Conservation (phyloP, 441 rosid genomes). For the Cnidoscolus chayamansa region DNA sequence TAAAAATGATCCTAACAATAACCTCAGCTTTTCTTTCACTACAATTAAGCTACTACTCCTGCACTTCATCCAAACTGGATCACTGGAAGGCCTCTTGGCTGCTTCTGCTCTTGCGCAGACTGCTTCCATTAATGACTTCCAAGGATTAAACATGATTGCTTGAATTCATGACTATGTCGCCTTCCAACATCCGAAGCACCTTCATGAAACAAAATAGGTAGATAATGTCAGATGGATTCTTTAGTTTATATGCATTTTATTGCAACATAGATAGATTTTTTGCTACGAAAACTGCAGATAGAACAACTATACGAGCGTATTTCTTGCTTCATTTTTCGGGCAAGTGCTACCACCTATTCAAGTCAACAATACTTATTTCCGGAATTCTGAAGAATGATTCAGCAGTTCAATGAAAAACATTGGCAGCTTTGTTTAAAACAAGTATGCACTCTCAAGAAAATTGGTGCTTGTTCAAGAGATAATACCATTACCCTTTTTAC, state of each 20-base stretch:
- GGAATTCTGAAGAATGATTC: background rate
- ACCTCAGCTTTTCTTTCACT: background rate
- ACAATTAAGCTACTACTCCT: background rate
- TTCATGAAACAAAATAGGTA: constrained; percentile 21
- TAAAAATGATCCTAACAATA: background rate
- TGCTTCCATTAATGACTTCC: background rate
- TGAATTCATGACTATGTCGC: constrained; percentile 44
- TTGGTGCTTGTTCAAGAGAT: background rate
- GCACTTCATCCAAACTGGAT: background rate
- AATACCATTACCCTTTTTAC: background rate
- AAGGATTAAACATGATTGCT: constrained; percentile 8
- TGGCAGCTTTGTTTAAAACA: background rate
- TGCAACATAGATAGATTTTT: background rate
- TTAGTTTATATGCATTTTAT: too few relatives aligned
- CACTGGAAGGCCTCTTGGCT: background rate
- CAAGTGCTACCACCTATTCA: background rate
- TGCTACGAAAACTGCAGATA: background rate
- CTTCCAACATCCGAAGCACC: constrained; percentile 89
- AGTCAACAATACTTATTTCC: too few relatives aligned
- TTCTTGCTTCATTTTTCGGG: background rate
- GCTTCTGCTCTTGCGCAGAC: background rate
- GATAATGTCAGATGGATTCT: too few relatives aligned
- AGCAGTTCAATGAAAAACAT: background rate
- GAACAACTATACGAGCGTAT: background rate
- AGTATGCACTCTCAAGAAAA: background rate